phyloP scores from a whole-genome alignment of 495 filamentous ascomycete genomes.

The Alectoria sarmentosa region DNA sequence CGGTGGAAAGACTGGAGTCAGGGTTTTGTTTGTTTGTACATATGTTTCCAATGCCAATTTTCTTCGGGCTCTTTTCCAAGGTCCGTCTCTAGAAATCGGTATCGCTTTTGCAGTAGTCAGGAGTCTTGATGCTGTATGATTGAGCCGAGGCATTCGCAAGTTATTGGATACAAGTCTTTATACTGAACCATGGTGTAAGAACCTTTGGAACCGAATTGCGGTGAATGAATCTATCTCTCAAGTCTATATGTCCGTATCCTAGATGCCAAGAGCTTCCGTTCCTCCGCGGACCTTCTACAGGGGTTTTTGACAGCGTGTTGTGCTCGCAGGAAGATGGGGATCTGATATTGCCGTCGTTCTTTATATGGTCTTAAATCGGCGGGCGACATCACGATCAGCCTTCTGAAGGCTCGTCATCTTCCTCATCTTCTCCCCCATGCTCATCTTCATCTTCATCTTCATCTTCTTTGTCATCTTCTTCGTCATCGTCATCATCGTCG shows the following conservation, averaged over 20 bases:
- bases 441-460: slow-evolving; percentile 24
- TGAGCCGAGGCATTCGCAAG: neutral
- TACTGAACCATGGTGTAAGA: neutral
- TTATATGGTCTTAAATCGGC: neutral
- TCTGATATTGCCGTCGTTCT: neutral
- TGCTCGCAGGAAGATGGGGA: neutral
- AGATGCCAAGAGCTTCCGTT: neutral
- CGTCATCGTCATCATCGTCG: slow-evolving; percentile 41
- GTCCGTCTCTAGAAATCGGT: neutral
- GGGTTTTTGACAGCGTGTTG: neutral
- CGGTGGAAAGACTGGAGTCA: neutral
- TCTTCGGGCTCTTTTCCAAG: neutral
- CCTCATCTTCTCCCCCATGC: no score
- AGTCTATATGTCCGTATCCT: neutral
- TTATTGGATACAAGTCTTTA: neutral
- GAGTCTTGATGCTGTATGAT: neutral
- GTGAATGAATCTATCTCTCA: neutral
- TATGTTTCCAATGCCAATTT: neutral
- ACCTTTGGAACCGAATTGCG: neutral
- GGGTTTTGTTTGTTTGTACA: neutral
- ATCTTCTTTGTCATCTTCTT: slow-evolving; percentile 27
- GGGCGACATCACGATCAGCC: neutral
- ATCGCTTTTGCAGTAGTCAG: neutral
- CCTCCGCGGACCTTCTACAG: neutral
- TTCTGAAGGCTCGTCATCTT: slow-evolving; percentile 21